Percentiles rank a stretch among this genome's conserved stretches.
These are phyloP conservation scores for Cucumis hystrix DNA, from an alignment of 306 rosid genomes.

Conservation along the genomic window DNA sequence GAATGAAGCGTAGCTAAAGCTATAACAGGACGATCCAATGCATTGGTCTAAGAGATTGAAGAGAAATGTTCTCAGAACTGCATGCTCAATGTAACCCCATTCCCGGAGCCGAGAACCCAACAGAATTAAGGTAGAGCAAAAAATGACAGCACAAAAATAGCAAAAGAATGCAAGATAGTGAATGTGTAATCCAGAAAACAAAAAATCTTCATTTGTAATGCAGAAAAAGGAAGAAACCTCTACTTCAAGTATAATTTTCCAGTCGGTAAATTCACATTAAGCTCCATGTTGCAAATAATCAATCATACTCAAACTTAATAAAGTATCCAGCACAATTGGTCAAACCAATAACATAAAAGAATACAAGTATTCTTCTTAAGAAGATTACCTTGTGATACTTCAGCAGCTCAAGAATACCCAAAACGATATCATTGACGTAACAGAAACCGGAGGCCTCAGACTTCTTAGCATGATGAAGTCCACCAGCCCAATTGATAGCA, in stretches of 20 bases:
- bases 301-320: neutral
- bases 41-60: neutral
- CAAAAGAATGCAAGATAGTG: neutral
- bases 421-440: slow-evolving; percentile 81
- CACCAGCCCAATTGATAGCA: slow-evolving; percentile 14
- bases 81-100: neutral
- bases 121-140: neutral
- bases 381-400: slow-evolving; percentile 61
- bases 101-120: neutral
- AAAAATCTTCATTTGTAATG: neutral
- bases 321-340: neutral
- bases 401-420: slow-evolving; percentile 85
- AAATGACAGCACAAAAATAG: neutral
- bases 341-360: neutral
- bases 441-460: slow-evolving; percentile 88
- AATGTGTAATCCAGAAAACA: neutral
- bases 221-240: neutral
- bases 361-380: neutral
- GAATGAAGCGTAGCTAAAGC: neutral
- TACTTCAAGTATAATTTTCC: neutral
- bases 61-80: neutral
- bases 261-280: neutral
- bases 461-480: slow-evolving; percentile 18
- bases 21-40: neutral
- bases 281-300: neutral